Conservation (phyloP, 352 stramenopile genomes). For the Albugo candida region DNA sequence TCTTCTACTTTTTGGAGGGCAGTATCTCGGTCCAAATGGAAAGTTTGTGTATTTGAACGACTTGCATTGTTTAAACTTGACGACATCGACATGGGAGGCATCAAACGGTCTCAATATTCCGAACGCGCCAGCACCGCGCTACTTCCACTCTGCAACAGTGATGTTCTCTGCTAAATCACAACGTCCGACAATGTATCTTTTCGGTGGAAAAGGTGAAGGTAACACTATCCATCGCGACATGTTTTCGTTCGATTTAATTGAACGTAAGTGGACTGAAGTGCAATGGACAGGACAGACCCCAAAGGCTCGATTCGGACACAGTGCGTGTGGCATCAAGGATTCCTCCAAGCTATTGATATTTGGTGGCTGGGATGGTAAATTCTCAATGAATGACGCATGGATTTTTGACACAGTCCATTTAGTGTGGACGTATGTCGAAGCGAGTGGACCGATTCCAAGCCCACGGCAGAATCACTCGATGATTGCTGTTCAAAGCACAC, state of each 20-base stretch:
- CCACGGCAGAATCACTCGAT: constrained; percentile 63
- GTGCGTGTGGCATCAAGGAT: constrained; percentile 23
- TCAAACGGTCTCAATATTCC: constrained; percentile 18
- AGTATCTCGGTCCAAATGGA: constrained; percentile 72
- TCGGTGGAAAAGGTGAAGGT: constrained; percentile 34
- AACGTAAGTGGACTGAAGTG: constrained; percentile 70
- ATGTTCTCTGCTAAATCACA: constrained; percentile 19
- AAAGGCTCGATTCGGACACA: constrained; percentile 48
- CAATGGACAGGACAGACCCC: constrained; percentile 73
- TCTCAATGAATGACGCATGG: constrained; percentile 61
- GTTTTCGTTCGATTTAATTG: constrained; percentile 70
- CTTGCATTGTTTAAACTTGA: constrained; percentile 70
- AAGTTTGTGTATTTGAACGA: constrained; percentile 83
- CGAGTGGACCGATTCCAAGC: constrained; percentile 33
- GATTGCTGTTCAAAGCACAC: constrained; percentile 15
- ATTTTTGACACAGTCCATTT: constrained; percentile 43
- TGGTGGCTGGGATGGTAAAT: constrained; percentile 70
- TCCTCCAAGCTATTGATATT: constrained; percentile 71
- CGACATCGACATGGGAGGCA: constrained; percentile 52
- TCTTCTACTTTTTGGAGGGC: constrained; percentile 76
- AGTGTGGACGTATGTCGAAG: constrained; percentile 53
- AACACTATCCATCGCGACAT: constrained; percentile 61
- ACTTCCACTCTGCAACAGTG: constrained; percentile 73
- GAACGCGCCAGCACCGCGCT: constrained; percentile 46
- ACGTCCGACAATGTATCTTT: constrained; percentile 34